phyloP scores from a whole-genome alignment of 129 eudicot genomes.

The Chrysanthemum makinoi region DNA sequence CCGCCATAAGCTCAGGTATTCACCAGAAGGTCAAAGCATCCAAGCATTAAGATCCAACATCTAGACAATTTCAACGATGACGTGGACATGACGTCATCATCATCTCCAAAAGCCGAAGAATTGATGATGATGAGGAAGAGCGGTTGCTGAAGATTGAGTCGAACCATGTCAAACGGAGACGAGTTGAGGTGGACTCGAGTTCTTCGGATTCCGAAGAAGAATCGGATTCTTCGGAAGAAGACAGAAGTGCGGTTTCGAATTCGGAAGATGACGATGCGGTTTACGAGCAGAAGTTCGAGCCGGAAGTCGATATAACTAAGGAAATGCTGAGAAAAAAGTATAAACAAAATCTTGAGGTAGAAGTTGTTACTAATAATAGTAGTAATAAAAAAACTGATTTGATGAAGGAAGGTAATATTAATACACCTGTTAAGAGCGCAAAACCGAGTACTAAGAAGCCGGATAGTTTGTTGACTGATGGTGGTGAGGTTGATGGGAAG shows the following conservation, averaged over 20 bases:
- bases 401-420: slow-evolving; percentile 12
- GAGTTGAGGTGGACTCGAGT: not conserved
- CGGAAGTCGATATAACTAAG: slow-evolving; percentile 75
- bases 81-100: slow-evolving; percentile 30
- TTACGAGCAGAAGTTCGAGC: slow-evolving; percentile 51
- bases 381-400: slow-evolving; percentile 37
- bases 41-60: no score
- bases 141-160: slow-evolving; percentile 37
- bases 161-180: slow-evolving; percentile 31
- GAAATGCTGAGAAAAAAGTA: slow-evolving; percentile 51
- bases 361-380: slow-evolving; percentile 35
- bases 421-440: slow-evolving; percentile 11
- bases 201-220: not conserved
- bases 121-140: slow-evolving; percentile 41
- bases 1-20: slow-evolving; percentile 60
- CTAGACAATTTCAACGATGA: slow-evolving; percentile 4
- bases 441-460: not conserved
- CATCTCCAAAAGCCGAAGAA: slow-evolving; percentile 33
- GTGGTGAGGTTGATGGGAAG: slow-evolving; percentile 18
- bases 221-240: slow-evolving; percentile 31
- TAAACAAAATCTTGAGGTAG: slow-evolving; percentile 45
- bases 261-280: slow-evolving; percentile 47
- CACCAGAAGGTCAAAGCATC: slow-evolving; percentile 32
- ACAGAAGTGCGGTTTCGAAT: slow-evolving; percentile 42
- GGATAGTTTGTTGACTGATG: slow-evolving; percentile 5